These are phyloP conservation scores for Phlebopus sp. DNA, from an alignment of 1,284 basidiomycete genomes.

Conservation along the genomic window DNA sequence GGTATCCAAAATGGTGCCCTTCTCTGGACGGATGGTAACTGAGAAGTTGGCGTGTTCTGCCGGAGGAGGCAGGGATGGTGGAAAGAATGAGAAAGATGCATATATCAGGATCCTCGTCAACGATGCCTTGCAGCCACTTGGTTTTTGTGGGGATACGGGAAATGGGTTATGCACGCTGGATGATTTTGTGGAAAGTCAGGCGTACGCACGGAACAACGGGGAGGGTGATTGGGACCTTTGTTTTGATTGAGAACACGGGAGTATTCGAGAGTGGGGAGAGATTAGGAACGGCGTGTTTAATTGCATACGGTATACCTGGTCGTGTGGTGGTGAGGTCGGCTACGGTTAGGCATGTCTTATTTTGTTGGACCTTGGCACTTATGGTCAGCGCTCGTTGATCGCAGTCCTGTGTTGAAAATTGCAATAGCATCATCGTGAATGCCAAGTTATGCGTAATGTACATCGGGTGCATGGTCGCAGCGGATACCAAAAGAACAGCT, in stretches of 20 bases:
- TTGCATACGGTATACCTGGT: too few species aligned
- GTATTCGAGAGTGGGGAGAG: too few species aligned
- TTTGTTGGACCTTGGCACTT: too few species aligned
- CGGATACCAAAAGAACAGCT: too few species aligned
- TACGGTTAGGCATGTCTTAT: too few species aligned
- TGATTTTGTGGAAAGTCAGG: conserved; percentile 65
- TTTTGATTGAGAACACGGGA: neutral
- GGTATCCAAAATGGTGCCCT: conserved; percentile 54
- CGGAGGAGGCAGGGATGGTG: neutral
- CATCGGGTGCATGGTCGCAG: too few species aligned
- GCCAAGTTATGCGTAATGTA: too few species aligned
- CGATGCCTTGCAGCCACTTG: conserved; percentile 57
- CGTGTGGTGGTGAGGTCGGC: too few species aligned
- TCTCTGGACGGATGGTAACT: conserved; percentile 55
- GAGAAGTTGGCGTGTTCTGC: conserved; percentile 50
- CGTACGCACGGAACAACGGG: conserved; percentile 57
- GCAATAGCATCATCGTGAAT: too few species aligned
- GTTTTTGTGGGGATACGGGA: conserved; percentile 49
- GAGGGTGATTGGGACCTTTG: conserved; percentile 63
- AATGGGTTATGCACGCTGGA: conserved; percentile 60
- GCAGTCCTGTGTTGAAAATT: too few species aligned
- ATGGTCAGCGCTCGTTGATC: too few species aligned
- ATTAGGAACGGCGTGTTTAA: too few species aligned
- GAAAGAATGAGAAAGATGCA: neutral
- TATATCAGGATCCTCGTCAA: conserved; percentile 59